Conservation (phyloP, 129 eudicot genomes). For the Centella asiatica region DNA sequence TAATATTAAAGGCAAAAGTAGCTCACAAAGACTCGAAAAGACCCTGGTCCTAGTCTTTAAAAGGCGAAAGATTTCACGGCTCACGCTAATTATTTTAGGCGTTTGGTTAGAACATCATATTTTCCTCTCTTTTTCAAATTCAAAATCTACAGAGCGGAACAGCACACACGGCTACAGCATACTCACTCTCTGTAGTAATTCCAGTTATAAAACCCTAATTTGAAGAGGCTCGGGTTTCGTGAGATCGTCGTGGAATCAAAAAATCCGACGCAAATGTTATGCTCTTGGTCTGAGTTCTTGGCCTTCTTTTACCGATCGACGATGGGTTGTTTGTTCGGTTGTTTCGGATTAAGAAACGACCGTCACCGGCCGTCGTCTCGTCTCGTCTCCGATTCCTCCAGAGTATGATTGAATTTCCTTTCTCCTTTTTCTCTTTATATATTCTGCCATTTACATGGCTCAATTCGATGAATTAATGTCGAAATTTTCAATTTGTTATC, state of each 20-base stretch:
- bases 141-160: too few relatives aligned
- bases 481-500: neutral
- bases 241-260: neutral
- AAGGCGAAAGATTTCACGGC: too few relatives aligned
- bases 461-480: neutral
- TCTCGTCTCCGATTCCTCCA: neutral
- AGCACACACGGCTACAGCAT: too few relatives aligned
- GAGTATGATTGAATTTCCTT: neutral
- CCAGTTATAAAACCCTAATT: neutral
- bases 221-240: neutral
- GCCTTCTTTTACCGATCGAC: conserved; percentile 3
- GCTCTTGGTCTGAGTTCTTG: conserved; percentile 1
- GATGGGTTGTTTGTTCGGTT: conserved; percentile 7
- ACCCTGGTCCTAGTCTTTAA: too few relatives aligned
- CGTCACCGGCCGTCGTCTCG: conserved; percentile 8
- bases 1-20: too few relatives aligned
- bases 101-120: too few relatives aligned
- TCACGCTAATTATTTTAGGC: too few relatives aligned
- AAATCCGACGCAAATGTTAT: neutral
- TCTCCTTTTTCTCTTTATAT: neutral
- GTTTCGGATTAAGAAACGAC: neutral
- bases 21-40: too few relatives aligned
- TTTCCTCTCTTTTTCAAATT: too few relatives aligned
- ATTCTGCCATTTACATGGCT: too few relatives aligned
- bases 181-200: too few relatives aligned